phyloP scores from a whole-genome alignment of 495 filamentous ascomycete genomes.

The Aspergillus asperescens region DNA sequence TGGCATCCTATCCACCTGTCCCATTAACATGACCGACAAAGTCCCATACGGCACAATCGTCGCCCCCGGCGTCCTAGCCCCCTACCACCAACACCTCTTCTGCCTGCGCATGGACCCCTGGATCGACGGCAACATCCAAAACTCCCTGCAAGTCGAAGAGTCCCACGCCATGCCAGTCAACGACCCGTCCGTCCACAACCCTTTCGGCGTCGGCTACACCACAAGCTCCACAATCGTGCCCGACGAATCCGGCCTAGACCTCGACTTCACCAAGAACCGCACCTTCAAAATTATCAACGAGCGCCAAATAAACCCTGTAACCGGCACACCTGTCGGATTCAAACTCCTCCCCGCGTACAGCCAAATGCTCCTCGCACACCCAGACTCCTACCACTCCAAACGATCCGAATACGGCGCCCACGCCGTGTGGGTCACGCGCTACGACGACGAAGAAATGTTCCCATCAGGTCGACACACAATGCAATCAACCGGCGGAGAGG shows the following conservation, averaged over 20 bases:
- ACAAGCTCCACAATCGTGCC: conserved; percentile 49
- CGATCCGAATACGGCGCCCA: conserved; percentile 75
- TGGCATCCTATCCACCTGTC: conserved; percentile 76
- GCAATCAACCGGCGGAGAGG: conserved; percentile 59
- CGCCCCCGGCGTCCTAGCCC: conserved; percentile 72
- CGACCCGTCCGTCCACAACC: conserved; percentile 53
- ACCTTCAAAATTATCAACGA: conserved; percentile 79
- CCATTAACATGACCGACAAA: conserved; percentile 53
- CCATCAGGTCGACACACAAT: conserved; percentile 79
- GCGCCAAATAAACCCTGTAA: conserved; percentile 60
- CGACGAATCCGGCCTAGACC: conserved; percentile 57
- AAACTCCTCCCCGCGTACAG: conserved; percentile 66
- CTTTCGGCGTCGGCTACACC: conserved; percentile 69
- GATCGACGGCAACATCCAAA: conserved; percentile 61
- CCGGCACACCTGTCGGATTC: conserved; percentile 69
- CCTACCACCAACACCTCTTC: conserved; percentile 87
- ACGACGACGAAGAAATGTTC: conserved; percentile 73
- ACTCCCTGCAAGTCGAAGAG: conserved; percentile 65
- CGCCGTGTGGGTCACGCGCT: conserved; percentile 73
- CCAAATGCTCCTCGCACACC: conserved; percentile 74
- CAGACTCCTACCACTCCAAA: conserved; percentile 59
- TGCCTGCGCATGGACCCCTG: conserved; percentile 78
- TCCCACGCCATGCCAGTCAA: conserved; percentile 61
- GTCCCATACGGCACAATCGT: conserved; percentile 76
- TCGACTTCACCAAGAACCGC: conserved; percentile 56